Evolutionary conservation across 495 filamentous ascomycete genomes (phyloP).

Genomic region (Penicillium odoratum): DNA sequence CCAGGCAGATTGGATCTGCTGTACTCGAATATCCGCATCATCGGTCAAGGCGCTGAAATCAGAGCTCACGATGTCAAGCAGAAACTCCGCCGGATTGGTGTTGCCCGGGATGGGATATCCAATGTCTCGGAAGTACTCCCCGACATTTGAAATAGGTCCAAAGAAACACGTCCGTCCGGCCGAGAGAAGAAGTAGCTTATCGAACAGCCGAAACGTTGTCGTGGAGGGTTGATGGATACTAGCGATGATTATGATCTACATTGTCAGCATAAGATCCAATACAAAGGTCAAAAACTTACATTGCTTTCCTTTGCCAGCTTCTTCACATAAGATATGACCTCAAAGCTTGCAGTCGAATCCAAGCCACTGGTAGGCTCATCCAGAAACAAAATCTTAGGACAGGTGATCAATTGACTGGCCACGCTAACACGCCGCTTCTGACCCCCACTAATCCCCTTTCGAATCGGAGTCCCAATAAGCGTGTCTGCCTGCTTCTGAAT

Average conservation of each 20-base stretch:
- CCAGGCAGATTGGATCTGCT: conserved; percentile 35
- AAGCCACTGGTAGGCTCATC: conserved; percentile 82
- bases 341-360: conserved; percentile 67
- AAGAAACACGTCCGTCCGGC: conserved; percentile 68
- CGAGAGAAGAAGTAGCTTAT: conserved; percentile 73
- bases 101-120: conserved; percentile 61
- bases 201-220: conserved; percentile 72
- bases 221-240: conserved; percentile 84
- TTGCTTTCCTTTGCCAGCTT: conserved; percentile 65
- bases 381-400: conserved; percentile 74
- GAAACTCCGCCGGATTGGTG: conserved; percentile 75
- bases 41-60: conserved; percentile 61
- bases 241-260: conserved; percentile 66
- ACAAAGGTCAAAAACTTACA: conserved; percentile 35
- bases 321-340: conserved; percentile 65
- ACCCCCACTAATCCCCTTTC: conserved; percentile 77
- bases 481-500: conserved; percentile 62
- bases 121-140: conserved; percentile 57
- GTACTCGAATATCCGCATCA: conserved; percentile 30
- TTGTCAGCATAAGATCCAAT: background rate
- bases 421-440: conserved; percentile 79
- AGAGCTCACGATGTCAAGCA: conserved; percentile 72
- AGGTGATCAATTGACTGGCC: conserved; percentile 75
- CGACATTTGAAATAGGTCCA: conserved; percentile 54
- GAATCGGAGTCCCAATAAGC: conserved; percentile 74